Conservation (phyloP, 352 stramenopile genomes). For the Globisporangium solare region DNA sequence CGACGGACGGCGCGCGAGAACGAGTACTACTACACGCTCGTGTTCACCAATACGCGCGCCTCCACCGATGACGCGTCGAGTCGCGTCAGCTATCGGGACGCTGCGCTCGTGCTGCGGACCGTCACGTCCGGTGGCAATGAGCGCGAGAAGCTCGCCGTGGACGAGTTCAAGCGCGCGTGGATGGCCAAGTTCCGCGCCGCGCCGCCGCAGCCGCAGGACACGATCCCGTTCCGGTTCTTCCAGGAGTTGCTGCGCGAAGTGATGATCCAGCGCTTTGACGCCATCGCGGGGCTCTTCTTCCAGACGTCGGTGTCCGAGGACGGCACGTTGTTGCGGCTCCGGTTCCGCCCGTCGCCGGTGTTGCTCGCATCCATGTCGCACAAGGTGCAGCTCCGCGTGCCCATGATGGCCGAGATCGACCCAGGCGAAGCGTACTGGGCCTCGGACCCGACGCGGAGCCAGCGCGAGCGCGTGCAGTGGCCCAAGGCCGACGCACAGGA, state of each 20-base stretch:
- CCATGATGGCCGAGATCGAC: conserved; percentile 46
- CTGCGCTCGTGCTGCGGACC: conserved; percentile 39
- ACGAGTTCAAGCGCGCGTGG: conserved; percentile 56
- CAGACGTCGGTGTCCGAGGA: conserved; percentile 23
- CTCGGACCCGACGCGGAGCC: conserved; percentile 14
- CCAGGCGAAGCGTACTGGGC: conserved; percentile 33
- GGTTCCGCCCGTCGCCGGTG: conserved; percentile 39
- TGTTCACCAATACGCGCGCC: conserved; percentile 46
- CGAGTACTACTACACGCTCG: conserved; percentile 73
- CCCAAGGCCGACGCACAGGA: conserved; percentile 41
- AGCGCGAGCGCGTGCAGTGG: conserved; percentile 30
- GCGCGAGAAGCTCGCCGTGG: conserved; percentile 33
- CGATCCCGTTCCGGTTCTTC: conserved; percentile 44
- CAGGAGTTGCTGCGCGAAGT: conserved; percentile 68
- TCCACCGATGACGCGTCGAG: conserved; percentile 10
- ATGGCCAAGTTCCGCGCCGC: conserved; percentile 61
- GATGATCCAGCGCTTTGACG: conserved; percentile 58
- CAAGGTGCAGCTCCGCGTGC: conserved; percentile 32
- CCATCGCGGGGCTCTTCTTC: conserved; percentile 38
- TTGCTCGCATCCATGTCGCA: conserved; percentile 48
- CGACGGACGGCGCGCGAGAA: conserved; percentile 19
- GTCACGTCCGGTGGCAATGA: conserved; percentile 44
- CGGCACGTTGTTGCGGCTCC: conserved; percentile 30
- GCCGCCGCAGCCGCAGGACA: conserved; percentile 35
- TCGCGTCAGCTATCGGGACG: conserved; percentile 47